Evolutionary conservation across 2,329 filamentous ascomycete genomes (phyloP), one percentile per base, ranked within the genome.

Genomic region (Xylariaceae sp.): DNA sequence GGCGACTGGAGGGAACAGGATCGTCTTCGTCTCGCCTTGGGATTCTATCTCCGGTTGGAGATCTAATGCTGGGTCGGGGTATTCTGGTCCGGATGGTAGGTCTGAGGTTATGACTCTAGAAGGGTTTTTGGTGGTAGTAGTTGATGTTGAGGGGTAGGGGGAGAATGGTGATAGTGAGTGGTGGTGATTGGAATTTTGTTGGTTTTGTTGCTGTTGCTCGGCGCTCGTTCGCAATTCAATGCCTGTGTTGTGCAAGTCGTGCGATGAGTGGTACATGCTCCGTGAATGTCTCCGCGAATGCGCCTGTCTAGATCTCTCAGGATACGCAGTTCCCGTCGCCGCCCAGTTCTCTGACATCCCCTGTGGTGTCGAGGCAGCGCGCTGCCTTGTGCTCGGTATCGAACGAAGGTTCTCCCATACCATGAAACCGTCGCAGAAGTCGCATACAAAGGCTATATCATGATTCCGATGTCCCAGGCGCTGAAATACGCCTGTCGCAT

Each of bases 401-500:
- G 64, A 66, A 51, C 72, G 68, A 23, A 82, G 55, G 56, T 82
- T 75, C 46, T 76, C 70, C 79, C 79, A 82, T 19, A 82, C 64
- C 20, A 82, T 64, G 56, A 77, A 76, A 2, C 79, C 79, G 57
- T 81, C 77, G 64, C 79, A 82, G 57, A 75, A 82, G 63, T 82
- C 77, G 64, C 79, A 82, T 6, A 79, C 67, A 55, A 81, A 82
- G 6, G 73, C 77, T 38, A 80, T 69, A 48, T 80, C 77, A 32
- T 63, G 59, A n/a, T 52, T 49, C 4, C 40, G 44, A 23, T 79
- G 73, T 34, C 71, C 75, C 42, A 80, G 73, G 12, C 76, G 70
- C 62, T 79, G 73, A 49, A 81, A 81, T 22, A 68, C 66, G n/a
- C 79, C 79, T 2, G 77, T 67, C 4, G 61, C 58, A 53, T 76